These are phyloP conservation scores for Herpotrichia juniperi DNA, from an alignment of 2,329 filamentous ascomycete species.

Conservation along the genomic window DNA sequence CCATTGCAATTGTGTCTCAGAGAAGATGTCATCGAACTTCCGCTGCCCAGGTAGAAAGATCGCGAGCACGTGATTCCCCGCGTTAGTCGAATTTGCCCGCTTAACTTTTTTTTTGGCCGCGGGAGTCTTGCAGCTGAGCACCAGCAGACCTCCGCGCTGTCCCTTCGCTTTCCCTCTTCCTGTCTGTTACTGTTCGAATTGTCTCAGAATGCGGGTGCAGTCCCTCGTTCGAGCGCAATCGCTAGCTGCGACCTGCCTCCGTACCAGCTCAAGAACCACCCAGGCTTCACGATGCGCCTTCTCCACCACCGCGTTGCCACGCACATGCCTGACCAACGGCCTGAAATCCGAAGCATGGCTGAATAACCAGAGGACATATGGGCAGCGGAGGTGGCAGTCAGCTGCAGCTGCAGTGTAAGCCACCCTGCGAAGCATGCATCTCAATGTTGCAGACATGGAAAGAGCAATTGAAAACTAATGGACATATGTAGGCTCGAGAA, in stretches of 20 bases:
- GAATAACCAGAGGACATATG: constrained; percentile 21
- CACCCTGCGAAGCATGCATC: constrained; percentile 11
- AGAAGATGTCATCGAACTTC: not conserved
- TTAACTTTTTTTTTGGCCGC: constrained; percentile 38
- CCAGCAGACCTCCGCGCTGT: constrained; percentile 34
- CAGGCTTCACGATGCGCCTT: constrained; percentile 39
- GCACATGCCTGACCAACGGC: constrained; percentile 34
- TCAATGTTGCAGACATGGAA: not conserved
- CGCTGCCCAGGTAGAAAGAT: not conserved
- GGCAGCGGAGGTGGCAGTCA: constrained; percentile 45
- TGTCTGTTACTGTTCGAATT: constrained; percentile 12
- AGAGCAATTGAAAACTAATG: constrained; percentile 26
- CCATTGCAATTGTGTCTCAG: not conserved
- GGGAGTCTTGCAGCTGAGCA: constrained; percentile 16
- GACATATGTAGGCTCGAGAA: constrained; percentile 52
- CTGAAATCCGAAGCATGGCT: constrained; percentile 37
- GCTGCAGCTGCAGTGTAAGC: constrained; percentile 45
- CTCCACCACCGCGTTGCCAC: constrained; percentile 37
- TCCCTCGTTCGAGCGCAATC: constrained; percentile 41
- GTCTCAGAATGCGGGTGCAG: constrained; percentile 41
- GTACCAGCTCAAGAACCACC: constrained; percentile 30
- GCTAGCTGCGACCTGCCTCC: constrained; percentile 36
- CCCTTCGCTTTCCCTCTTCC: constrained; percentile 25
- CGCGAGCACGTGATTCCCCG: constrained; percentile 26
- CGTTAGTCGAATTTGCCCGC: constrained; percentile 12